Percentiles rank a stretch among this genome's conserved stretches.
These are phyloP conservation scores for Copromyces sp. DNA, from an alignment of 495 filamentous ascomycete genomes.

Conservation along the genomic window DNA sequence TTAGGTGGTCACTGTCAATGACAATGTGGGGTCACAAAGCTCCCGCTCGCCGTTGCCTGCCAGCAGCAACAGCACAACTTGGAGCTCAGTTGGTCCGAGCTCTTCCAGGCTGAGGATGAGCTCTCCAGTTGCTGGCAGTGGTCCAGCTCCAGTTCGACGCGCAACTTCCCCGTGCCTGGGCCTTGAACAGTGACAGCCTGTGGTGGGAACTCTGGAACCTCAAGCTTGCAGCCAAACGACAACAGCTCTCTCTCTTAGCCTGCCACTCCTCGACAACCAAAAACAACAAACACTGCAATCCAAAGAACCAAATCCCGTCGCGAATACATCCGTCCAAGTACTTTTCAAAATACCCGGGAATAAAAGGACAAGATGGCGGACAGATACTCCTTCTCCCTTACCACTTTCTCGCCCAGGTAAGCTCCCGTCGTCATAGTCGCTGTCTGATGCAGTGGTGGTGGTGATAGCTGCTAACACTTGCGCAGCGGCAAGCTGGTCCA, in stretches of 20 bases:
- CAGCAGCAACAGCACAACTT: not conserved
- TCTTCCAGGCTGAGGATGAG: constrained; percentile 13
- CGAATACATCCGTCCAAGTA: not conserved
- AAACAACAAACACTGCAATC: constrained; percentile 7
- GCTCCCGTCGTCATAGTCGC: constrained; percentile 16
- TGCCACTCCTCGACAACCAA: not conserved
- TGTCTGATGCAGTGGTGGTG: constrained; percentile 2
- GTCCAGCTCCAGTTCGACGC: constrained; percentile 18
- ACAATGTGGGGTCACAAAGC: not conserved
- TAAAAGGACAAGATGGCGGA: constrained; percentile 65
- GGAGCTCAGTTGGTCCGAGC: constrained; percentile 19
- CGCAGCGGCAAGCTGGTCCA: constrained; percentile 85
- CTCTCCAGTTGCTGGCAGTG: constrained; percentile 2
- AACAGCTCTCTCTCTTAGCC: constrained; percentile 7
- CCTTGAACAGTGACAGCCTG: constrained; percentile 6
- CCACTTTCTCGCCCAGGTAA: constrained; percentile 99
- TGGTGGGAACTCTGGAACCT: constrained; percentile 12
- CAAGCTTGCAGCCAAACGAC: constrained; percentile 9
- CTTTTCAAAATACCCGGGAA: not conserved
- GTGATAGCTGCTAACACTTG: constrained; percentile 35
- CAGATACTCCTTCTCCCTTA: constrained; percentile 98
- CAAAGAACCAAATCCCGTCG: not conserved
- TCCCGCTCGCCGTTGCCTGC: not conserved
- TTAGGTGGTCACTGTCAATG: not conserved
- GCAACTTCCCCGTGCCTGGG: constrained; percentile 25